phyloP scores from a whole-genome alignment of 257 asterid species.

The Datura wrightii region DNA sequence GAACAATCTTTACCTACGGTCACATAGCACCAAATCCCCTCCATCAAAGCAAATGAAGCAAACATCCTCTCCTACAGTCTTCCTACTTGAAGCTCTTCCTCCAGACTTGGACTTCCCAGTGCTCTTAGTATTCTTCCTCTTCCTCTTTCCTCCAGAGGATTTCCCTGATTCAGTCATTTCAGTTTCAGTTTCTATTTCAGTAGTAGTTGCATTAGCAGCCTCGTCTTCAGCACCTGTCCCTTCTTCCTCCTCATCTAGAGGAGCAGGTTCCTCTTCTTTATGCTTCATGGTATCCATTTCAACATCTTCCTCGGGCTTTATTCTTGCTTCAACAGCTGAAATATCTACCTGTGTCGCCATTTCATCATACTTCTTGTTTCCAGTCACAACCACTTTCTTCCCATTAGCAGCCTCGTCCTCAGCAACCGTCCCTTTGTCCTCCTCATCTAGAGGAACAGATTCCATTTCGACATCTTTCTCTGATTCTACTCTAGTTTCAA shows the following conservation, averaged over 20 bases:
- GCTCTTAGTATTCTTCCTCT: conserved; percentile 64
- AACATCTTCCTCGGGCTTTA: conserved; percentile 44
- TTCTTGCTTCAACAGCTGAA: conserved; percentile 41
- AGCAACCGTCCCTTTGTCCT: conserved; percentile 48
- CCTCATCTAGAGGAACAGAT: conserved; percentile 28
- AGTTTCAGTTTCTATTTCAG: conserved; percentile 79
- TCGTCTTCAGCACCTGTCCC: conserved; percentile 57
- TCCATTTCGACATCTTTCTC: conserved; percentile 33
- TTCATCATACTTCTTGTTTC: conserved; percentile 69
- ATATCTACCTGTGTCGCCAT: conserved; percentile 40
- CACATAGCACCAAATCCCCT: conserved; percentile 89
- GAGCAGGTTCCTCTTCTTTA: conserved; percentile 37
- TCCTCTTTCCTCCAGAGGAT: conserved; percentile 68
- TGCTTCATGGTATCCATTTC: conserved; percentile 39
- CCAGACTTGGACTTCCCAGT: conserved; percentile 49
- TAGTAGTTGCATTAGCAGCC: conserved; percentile 57
- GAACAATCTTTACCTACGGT: conserved; percentile 67
- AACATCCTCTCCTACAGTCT: conserved; percentile 79
- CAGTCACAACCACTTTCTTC: conserved; percentile 34
- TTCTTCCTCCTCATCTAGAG: conserved; percentile 41
- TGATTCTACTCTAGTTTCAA: background rate
- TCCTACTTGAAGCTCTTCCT: conserved; percentile 55
- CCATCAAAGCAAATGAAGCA: conserved; percentile 99
- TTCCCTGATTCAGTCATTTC: conserved; percentile 65
- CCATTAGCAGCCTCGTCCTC: conserved; percentile 57